These are phyloP conservation scores for Eutrema japonicum DNA, from an alignment of 345 rosid genomes.

Conservation along the genomic window DNA sequence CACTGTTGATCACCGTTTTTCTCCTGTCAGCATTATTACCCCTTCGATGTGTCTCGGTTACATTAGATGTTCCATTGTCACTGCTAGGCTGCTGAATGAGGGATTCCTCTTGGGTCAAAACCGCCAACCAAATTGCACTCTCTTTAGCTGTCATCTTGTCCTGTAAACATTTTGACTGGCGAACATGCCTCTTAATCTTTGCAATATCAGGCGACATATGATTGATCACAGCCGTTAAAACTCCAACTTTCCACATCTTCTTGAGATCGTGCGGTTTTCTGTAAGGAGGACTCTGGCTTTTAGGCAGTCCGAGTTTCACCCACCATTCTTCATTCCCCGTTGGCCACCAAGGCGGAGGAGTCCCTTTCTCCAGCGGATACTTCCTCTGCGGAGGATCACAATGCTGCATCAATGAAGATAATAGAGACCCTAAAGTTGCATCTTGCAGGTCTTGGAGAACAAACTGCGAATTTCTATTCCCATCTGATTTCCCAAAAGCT, in stretches of 20 bases:
- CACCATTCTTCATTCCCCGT: slow-evolving; percentile 95
- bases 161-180: slow-evolving; percentile 96
- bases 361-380: slow-evolving; percentile 86
- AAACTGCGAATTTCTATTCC: slow-evolving; percentile 63
- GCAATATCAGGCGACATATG: slow-evolving; percentile 98
- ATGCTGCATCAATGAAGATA: slow-evolving; percentile 98
- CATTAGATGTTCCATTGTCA: slow-evolving; percentile 81
- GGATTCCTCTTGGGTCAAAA: slow-evolving; percentile 85
- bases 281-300: slow-evolving; percentile 81
- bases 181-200: slow-evolving; percentile 89
- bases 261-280: slow-evolving; percentile 97
- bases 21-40: slow-evolving; percentile 50
- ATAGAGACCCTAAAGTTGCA: slow-evolving; percentile 93
- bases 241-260: slow-evolving; percentile 99
- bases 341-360: slow-evolving; percentile 99
- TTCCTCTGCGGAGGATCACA: slow-evolving; percentile 98
- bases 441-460: slow-evolving; percentile 92
- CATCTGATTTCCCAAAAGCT: slow-evolving; percentile 66
- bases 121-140: slow-evolving; percentile 97
- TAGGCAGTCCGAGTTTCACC: slow-evolving; percentile 65
- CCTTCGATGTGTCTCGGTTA: slow-evolving; percentile 68
- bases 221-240: slow-evolving; percentile 91
- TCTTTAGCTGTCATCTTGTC: slow-evolving; percentile 99
- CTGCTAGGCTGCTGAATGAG: slow-evolving; percentile 77
- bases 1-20: slow-evolving; percentile 56